phyloP scores from a whole-genome alignment of 331 rosid genomes.

The Quercus lobata region DNA sequence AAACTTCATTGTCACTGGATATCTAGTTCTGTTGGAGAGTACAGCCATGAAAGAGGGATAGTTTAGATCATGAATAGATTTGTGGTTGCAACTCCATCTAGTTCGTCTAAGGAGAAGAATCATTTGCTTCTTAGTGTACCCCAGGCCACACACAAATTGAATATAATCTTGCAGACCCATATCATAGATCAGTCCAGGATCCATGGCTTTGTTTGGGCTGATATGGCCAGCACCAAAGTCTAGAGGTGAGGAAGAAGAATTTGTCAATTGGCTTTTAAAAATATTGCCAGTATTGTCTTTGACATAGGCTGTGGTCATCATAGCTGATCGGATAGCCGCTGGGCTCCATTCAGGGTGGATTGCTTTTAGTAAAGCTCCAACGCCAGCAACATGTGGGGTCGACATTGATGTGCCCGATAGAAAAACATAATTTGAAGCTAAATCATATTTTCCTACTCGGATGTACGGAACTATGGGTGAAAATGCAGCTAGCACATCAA shows the following conservation, averaged over 20 bases:
- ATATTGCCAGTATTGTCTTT: too few relatives aligned
- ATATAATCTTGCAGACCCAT: background rate
- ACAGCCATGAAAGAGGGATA: too few relatives aligned
- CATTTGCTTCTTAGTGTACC: too few relatives aligned
- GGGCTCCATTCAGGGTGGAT: slow-evolving; percentile 7
- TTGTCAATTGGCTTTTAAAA: too few relatives aligned
- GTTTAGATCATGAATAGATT: too few relatives aligned
- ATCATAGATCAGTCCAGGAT: background rate
- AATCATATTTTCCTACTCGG: rapidly evolving
- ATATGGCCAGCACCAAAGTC: background rate
- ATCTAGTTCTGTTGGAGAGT: too few relatives aligned
- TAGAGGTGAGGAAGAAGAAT: background rate
- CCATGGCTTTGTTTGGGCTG: background rate
- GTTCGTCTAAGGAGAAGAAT: too few relatives aligned
- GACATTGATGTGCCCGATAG: slow-evolving; percentile 1
- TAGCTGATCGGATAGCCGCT: slow-evolving; percentile 6
- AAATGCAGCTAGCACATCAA: too few relatives aligned
- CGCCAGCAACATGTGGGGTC: slow-evolving; percentile 3
- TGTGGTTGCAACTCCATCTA: too few relatives aligned
- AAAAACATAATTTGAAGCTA: background rate
- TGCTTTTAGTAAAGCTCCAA: background rate
- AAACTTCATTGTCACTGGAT: too few relatives aligned
- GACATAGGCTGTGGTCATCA: background rate
- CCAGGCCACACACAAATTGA: background rate
- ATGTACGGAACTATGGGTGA: too few relatives aligned